Base-by-base conservation (phyloP, 1,284 basidiomycete species). In the Fistulinella cinereoalba region DNA sequence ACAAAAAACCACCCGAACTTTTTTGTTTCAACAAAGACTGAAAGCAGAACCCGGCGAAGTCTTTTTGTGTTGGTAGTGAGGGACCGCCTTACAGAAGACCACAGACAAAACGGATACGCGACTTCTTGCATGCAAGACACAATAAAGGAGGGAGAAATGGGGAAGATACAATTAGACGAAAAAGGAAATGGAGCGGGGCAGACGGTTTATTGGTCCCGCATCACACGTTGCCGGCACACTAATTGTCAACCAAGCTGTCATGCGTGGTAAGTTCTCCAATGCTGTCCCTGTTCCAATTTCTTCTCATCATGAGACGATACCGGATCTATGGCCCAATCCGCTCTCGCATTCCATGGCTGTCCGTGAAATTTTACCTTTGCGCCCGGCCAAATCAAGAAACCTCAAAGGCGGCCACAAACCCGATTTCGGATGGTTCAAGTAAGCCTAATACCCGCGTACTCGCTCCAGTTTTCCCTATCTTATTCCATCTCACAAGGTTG, bases 21-120 rank as follows among this genome's bases (percentile, higher is more conserved):
- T 36, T 64, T 68, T 67, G 61, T 65, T 48, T 54, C 25, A 12
- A 41, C 36, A 46, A 34, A 47, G 6, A 31, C 43, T 51, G 60
- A 54, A 52, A 37, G 54, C 43, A 50, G 46, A 59, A 51, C 57
- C 36, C 54, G 62, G 54, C 43, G 56, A 54, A 56, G 59, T 53
- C 52, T 54, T 65, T 64, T 65, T 65, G 66, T 65, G 65, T 68
- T 19, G 53, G 62, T 68, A 68, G 62, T 59, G 53, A 67, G 52
- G 62, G 61, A 51, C 50, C 51, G 46, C 51, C 67, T 62, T 65
- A 54, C 51, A 50, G 54, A 64, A 51, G 55, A 25, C 37, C 39
- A 46, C 52, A 60, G 50, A 53, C 50, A 50, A 29, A 51, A 51
- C 57, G 52, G 23, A 49, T 49, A 52, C 31, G 49, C 43, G 50